phyloP scores from a whole-genome alignment of 2,329 filamentous ascomycete genomes.

The Beauveria rudraprayagi region DNA sequence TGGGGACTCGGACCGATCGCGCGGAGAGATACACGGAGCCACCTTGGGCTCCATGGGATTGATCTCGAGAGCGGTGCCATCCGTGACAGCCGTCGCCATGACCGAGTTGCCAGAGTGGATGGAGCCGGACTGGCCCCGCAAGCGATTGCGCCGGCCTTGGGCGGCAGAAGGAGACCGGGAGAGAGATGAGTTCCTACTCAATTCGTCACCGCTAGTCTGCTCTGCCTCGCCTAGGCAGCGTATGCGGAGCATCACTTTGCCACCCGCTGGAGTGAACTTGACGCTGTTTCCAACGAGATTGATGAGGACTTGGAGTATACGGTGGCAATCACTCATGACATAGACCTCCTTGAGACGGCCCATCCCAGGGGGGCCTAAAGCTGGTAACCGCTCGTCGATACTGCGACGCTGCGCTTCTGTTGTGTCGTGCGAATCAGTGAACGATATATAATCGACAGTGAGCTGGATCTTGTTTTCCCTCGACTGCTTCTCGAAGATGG shows the following conservation, averaged over 20 bases:
- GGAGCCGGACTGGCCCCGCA: slow-evolving; percentile 2
- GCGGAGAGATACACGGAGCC: not conserved
- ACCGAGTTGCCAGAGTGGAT: slow-evolving; percentile 2
- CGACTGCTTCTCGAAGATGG: slow-evolving; percentile 87
- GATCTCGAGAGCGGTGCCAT: slow-evolving; percentile 8
- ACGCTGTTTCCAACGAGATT: slow-evolving; percentile 87
- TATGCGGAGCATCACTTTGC: slow-evolving; percentile 68
- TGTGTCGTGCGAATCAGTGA: not conserved
- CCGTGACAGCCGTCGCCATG: not conserved
- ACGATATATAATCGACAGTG: slow-evolving; percentile 50
- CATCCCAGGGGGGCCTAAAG: slow-evolving; percentile 21
- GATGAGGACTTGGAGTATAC: slow-evolving; percentile 84
- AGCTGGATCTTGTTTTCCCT: slow-evolving; percentile 71
- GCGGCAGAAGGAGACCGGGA: not conserved
- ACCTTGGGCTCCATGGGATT: slow-evolving; percentile 10
- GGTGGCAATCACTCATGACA: slow-evolving; percentile 82
- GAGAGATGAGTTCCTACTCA: slow-evolving; percentile 1
- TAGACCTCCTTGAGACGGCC: slow-evolving; percentile 76
- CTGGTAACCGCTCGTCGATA: not conserved
- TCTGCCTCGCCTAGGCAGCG: slow-evolving; percentile 58
- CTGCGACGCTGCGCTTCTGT: slow-evolving; percentile 1
- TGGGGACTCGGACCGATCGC: slow-evolving; percentile 4
- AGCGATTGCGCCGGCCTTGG: not conserved
- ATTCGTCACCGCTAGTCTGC: not conserved
- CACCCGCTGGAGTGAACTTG: slow-evolving; percentile 77